Evolutionary conservation across 257 asterid species (phyloP), one percentile per base, ranked within the genome.

Genomic region (Ilex asprella): DNA sequence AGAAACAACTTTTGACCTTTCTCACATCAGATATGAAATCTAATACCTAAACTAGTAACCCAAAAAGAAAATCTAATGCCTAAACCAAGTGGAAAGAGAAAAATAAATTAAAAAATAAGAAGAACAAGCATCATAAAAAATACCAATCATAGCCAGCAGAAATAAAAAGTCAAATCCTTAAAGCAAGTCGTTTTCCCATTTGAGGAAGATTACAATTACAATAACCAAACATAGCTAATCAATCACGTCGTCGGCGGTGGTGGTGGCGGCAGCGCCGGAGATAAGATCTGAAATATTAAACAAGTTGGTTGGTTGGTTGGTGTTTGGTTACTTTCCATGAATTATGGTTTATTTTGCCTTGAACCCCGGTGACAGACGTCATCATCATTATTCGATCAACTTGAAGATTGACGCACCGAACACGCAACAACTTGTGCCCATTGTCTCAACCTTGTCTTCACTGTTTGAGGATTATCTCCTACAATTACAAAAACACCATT

Each of bases 341-440:
- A 3, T 4, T 35, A 35, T 35, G 7, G 8, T 3, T 8, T 8
- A 35, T 1, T 35, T 35, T 1, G 41, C 41, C 8, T 35, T 8
- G 8, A 35, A 4, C 41, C 41, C 41, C 2, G 0, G 7, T 3
- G 41, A 4, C 64, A 15, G 63, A 41, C 56, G 14, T 39, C 16
- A 16, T 56, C 57, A 31, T 16, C 39, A 11, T 10, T 63, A 59
- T 30, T 32, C 30, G 47, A 31, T 78, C 67, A 67, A 32, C 49
- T 52, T 30, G 78, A 72, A 65, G 86, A 68, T 76, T 84, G 89
- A 63, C 88, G 93, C 73, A 82, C 86, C 30, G 85, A 63, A 62
- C 86, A 84, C n/a, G 82, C 92, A 66, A 87, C 95, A 61, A 82
- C 89, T 69, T 82, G 95, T 54, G 89, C 92, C 95, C 95, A 86